Conservation (phyloP, 148 eudicot genomes). For the Pharnaceum exiguum region DNA sequence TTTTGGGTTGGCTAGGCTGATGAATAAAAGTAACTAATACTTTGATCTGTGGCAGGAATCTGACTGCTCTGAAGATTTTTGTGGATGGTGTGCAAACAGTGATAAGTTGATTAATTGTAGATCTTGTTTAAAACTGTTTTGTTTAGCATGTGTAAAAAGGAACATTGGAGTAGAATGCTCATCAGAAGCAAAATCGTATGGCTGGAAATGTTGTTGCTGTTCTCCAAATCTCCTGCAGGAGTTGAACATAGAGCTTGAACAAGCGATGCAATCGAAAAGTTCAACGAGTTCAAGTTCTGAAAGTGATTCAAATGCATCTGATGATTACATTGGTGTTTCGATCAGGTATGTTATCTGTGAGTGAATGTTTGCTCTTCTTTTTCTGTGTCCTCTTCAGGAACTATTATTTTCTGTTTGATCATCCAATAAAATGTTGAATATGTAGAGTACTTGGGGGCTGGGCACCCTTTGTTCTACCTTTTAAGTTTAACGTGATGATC, state of each 20-base stretch:
- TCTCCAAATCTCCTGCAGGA: constrained; percentile 52
- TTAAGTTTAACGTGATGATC: neutral
- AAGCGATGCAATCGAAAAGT: constrained; percentile 39
- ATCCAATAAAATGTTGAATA: too few relatives aligned
- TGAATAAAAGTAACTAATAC: neutral
- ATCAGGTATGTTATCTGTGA: constrained; percentile 43
- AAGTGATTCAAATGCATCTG: constrained; percentile 62
- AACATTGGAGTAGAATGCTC: constrained; percentile 56
- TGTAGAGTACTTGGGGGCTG: too few relatives aligned
- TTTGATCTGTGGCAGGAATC: constrained; percentile 36
- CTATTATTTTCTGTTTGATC: neutral
- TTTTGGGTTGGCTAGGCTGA: too few relatives aligned
- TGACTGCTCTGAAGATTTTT: constrained; percentile 46
- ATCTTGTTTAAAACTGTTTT: constrained; percentile 55
- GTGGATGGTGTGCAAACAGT: constrained; percentile 74
- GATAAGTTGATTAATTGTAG: constrained; percentile 51
- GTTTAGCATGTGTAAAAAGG: constrained; percentile 53
- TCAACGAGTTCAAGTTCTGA: constrained; percentile 58
- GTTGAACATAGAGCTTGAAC: constrained; percentile 47
- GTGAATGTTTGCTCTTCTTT: neutral
- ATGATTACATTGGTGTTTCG: constrained; percentile 36
- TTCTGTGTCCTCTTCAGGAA: neutral
- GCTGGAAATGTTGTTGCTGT: constrained; percentile 79
- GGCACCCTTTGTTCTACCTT: too few relatives aligned
- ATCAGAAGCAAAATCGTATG: constrained; percentile 30